Evolutionary conservation across 148 eudicot species (phyloP).

Genomic region (Vaccinium myrtillus): DNA sequence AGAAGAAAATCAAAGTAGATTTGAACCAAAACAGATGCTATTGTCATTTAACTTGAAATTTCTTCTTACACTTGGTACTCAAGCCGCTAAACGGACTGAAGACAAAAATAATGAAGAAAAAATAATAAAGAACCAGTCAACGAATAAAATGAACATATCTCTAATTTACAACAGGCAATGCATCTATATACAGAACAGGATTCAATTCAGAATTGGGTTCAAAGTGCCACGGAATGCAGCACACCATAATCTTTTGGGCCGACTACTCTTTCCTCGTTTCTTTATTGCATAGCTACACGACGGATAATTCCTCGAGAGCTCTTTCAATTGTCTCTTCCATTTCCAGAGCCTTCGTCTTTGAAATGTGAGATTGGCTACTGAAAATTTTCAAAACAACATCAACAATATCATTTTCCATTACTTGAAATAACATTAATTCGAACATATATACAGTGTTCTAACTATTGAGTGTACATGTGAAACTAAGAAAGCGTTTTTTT

Average conservation of each 20-base stretch:
- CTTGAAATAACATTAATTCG: not conserved
- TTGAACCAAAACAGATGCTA: not conserved
- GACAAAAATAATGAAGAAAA: not conserved
- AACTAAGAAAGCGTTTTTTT: not conserved
- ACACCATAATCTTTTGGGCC: conserved; percentile 19
- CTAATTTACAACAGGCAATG: conserved; percentile 13
- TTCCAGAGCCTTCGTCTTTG: not conserved
- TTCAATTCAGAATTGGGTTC: conserved; percentile 12
- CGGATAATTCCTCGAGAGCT: not conserved
- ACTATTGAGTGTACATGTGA: not conserved
- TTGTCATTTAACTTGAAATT: conserved; percentile 10
- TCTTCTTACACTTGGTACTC: conserved; percentile 15
- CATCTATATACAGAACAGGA: conserved; percentile 40
- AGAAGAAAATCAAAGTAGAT: not conserved
- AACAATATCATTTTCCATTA: not conserved
- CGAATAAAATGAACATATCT: conserved; percentile 10
- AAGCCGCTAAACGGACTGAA: conserved; percentile 10
- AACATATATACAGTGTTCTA: not conserved
- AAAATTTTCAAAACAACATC: conserved; percentile 5
- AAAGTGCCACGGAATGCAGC: conserved; percentile 28
- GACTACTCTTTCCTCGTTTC: not conserved
- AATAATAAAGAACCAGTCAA: not conserved
- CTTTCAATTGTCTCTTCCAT: conserved; percentile 8
- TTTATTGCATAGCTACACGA: conserved; percentile 19
- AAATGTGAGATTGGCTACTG: conserved; percentile 3